A percentile compares a stretch with the other conserved stretches of the same genome.
Conservation (phyloP, 2,329 filamentous ascomycete genomes). For the Cytospora piceicola region DNA sequence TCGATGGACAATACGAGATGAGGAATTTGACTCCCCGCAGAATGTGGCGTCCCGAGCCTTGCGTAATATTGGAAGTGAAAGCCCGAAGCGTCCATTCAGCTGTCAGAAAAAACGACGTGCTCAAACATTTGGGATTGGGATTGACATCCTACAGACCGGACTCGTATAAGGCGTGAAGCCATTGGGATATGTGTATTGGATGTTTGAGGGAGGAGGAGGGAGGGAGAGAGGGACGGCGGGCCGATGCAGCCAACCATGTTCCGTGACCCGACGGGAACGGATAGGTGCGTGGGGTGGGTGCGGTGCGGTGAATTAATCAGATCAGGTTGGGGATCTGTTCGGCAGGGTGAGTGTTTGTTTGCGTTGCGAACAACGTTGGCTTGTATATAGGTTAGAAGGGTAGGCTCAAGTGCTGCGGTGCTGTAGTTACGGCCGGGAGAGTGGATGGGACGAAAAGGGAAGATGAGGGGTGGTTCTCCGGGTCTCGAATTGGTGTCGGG, state of each 20-base stretch:
- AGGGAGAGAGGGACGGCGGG: neutral
- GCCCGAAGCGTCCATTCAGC: neutral
- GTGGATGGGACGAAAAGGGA: no score
- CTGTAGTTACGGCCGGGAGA: neutral
- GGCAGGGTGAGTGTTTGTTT: neutral
- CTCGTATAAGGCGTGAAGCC: neutral
- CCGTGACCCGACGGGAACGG: neutral
- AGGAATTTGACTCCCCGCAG: neutral
- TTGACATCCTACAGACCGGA: neutral
- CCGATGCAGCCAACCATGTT: neutral
- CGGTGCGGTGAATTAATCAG: no score
- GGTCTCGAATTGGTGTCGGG: neutral
- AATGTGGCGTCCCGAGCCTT: neutral
- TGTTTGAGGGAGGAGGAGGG: no score
- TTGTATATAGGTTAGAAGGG: no score
- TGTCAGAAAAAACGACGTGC: neutral
- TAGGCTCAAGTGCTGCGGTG: neutral
- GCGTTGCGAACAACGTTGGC: neutral
- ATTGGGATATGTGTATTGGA: no score
- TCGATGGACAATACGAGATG: neutral
- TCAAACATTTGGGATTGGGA: neutral
- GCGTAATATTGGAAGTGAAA: neutral
- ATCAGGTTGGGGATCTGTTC: neutral
- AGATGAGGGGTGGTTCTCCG: neutral
- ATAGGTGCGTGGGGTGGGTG: neutral